These are phyloP conservation scores for Metarhizium anisopliae DNA, from an alignment of 2,329 filamentous ascomycete species.

Conservation along the genomic window DNA sequence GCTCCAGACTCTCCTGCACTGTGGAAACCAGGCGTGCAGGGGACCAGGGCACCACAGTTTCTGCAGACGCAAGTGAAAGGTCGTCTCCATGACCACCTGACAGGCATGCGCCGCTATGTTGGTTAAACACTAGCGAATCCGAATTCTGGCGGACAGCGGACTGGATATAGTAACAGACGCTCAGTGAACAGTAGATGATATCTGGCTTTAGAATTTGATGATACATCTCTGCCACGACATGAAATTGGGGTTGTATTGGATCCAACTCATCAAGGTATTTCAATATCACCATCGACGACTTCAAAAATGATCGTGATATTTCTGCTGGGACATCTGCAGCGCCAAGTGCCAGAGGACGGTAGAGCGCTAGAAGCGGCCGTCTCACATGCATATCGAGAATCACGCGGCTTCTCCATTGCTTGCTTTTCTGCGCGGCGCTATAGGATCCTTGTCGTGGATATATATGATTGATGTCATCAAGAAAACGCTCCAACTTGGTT, in stretches of 20 bases:
- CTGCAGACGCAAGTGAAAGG: slow-evolving; percentile 21
- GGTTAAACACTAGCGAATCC: slow-evolving; percentile 19
- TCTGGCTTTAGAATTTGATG: slow-evolving; percentile 44
- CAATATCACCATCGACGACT: slow-evolving; percentile 46
- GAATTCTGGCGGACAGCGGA: slow-evolving; percentile 19
- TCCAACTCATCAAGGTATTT: slow-evolving; percentile 47
- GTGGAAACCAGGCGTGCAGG: slow-evolving; percentile 29
- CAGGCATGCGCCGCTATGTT: slow-evolving; percentile 21
- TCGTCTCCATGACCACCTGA: slow-evolving; percentile 8
- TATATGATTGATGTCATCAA: slow-evolving; percentile 46
- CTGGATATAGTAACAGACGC: slow-evolving; percentile 46
- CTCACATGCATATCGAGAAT: slow-evolving; percentile 47
- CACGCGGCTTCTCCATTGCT: slow-evolving; percentile 41
- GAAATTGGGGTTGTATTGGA: slow-evolving; percentile 34
- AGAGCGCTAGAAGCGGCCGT: slow-evolving; percentile 41
- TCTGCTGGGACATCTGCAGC: slow-evolving; percentile 39
- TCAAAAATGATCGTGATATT: slow-evolving; percentile 42
- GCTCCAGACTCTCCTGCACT: slow-evolving; percentile 38
- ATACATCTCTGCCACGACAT: slow-evolving; percentile 42
- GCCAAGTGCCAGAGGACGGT: slow-evolving; percentile 46
- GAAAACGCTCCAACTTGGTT: slow-evolving; percentile 40
- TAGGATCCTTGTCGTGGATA: slow-evolving; percentile 36
- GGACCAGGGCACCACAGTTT: slow-evolving; percentile 32
- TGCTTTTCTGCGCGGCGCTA: slow-evolving; percentile 35
- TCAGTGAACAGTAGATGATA: slow-evolving; percentile 45